Evolutionary conservation across 441 rosid species (phyloP).

Genomic region (Euphorbia schlechtendalii): DNA sequence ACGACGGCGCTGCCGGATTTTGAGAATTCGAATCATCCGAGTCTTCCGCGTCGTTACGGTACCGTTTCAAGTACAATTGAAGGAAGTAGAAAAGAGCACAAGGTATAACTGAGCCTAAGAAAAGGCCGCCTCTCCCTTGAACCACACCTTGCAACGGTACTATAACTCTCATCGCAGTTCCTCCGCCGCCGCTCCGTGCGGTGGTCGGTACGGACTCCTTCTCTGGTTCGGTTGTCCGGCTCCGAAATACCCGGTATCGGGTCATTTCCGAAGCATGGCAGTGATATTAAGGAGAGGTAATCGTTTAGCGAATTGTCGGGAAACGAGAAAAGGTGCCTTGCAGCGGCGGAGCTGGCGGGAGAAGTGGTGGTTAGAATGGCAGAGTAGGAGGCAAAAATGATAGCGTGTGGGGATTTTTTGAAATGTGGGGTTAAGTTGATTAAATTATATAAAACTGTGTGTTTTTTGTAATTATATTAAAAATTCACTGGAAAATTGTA

Average conservation of each 20-base stretch:
- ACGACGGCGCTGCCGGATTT: slow-evolving; percentile 24
- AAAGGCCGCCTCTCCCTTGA: slow-evolving; percentile 81
- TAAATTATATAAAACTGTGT: neutral
- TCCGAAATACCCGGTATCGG: slow-evolving; percentile 32
- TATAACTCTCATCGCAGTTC: slow-evolving; percentile 83
- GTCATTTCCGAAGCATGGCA: slow-evolving; percentile 40
- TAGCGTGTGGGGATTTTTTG: neutral
- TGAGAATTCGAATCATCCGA: slow-evolving; percentile 23
- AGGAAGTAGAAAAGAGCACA: slow-evolving; percentile 85
- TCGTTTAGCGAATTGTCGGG: neutral
- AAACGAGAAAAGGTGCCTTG: neutral
- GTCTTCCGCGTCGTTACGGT: slow-evolving; percentile 29
- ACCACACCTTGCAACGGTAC: slow-evolving; percentile 87
- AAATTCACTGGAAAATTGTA: neutral
- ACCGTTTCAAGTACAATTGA: slow-evolving; percentile 68
- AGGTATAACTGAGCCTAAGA: slow-evolving; percentile 80
- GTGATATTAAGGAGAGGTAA: slow-evolving; percentile 27
- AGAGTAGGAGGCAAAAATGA: neutral
- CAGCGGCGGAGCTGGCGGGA: neutral
- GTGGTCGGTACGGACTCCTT: slow-evolving; percentile 17
- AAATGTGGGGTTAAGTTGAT: neutral
- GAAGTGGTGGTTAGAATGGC: neutral
- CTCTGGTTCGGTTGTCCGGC: slow-evolving; percentile 37
- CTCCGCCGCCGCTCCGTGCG: slow-evolving; percentile 34
- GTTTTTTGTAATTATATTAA: neutral